Percentiles rank a stretch among this genome's conserved stretches.
phyloP scores from a whole-genome alignment of 2,329 filamentous ascomycete species.

The Fusarium bactridioides region DNA sequence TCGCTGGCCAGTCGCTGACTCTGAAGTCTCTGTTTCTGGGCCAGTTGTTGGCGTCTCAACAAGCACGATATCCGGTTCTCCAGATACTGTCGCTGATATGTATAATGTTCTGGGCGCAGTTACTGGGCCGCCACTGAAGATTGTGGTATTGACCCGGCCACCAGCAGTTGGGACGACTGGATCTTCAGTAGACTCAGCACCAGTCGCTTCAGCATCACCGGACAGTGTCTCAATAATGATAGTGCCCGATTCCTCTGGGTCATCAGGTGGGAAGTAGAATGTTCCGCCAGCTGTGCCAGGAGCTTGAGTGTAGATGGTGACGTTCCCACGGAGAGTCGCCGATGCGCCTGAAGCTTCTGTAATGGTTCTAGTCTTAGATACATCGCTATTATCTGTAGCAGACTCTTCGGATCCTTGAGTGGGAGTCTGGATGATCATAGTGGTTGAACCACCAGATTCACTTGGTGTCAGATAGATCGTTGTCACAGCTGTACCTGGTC shows the following conservation, averaged over 20 bases:
- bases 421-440: constrained; percentile 16
- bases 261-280: constrained; percentile 8
- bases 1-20: not conserved
- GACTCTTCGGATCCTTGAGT: not conserved
- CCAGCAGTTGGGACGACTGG: not conserved
- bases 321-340: not conserved
- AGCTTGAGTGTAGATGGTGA: not conserved
- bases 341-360: not conserved
- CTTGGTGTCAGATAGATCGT: constrained; percentile 1
- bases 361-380: not conserved
- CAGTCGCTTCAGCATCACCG: not conserved
- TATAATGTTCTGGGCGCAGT: not conserved
- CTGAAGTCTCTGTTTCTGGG: not conserved
- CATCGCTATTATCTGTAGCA: not conserved
- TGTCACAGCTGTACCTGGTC: not conserved
- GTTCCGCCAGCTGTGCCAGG: not conserved
- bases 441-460: not conserved
- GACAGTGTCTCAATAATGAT: not conserved
- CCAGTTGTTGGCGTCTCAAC: constrained; percentile 1
- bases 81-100: not conserved
- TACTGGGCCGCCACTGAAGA: constrained; percentile 6
- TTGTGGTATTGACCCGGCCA: not conserved
- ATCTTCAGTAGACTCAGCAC: not conserved
- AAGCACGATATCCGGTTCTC: constrained; percentile 1
- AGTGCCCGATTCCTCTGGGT: not conserved